A percentile compares a stretch with the other conserved stretches of the same genome.
Evolutionary conservation across 495 filamentous ascomycete genomes (phyloP).

Genomic region (Talaromyces liani): DNA sequence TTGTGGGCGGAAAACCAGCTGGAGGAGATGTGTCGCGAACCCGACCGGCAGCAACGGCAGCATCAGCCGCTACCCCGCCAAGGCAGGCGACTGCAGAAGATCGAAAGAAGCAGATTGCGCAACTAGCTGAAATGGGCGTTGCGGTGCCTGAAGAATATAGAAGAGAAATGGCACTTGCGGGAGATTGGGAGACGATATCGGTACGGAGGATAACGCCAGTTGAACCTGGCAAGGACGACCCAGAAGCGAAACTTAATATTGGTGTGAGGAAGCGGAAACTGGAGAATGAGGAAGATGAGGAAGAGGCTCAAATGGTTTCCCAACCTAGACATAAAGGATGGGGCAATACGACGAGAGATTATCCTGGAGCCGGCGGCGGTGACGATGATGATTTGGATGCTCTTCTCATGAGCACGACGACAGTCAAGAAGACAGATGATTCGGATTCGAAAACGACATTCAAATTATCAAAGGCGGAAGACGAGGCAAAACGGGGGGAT

Average conservation of each 20-base stretch:
- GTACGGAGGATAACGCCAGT: slow-evolving; percentile 37
- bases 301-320: slow-evolving; percentile 56
- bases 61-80: slow-evolving; percentile 13
- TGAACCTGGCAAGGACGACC: slow-evolving; percentile 29
- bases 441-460: slow-evolving; percentile 9
- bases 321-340: slow-evolving; percentile 59
- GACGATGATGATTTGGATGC: slow-evolving; percentile 60
- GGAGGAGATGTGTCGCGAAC: background rate
- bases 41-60: slow-evolving; percentile 10
- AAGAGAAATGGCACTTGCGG: slow-evolving; percentile 76
- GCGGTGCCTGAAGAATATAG: slow-evolving; percentile 74
- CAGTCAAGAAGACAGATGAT: slow-evolving; percentile 25
- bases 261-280: slow-evolving; percentile 66
- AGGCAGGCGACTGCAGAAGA: slow-evolving; percentile 53
- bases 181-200: slow-evolving; percentile 76
- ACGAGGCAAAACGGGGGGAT: background rate
- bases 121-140: slow-evolving; percentile 83
- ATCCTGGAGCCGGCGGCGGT: slow-evolving; percentile 49
- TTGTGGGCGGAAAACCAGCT: slow-evolving; percentile 44
- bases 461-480: background rate
- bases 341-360: slow-evolving; percentile 62
- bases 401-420: slow-evolving; percentile 49
- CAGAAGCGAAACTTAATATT: slow-evolving; percentile 21
- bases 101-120: slow-evolving; percentile 74
- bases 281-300: slow-evolving; percentile 44